These are phyloP conservation scores for Daldinia sp. DNA, from an alignment of 2,329 filamentous ascomycete species.

Conservation along the genomic window DNA sequence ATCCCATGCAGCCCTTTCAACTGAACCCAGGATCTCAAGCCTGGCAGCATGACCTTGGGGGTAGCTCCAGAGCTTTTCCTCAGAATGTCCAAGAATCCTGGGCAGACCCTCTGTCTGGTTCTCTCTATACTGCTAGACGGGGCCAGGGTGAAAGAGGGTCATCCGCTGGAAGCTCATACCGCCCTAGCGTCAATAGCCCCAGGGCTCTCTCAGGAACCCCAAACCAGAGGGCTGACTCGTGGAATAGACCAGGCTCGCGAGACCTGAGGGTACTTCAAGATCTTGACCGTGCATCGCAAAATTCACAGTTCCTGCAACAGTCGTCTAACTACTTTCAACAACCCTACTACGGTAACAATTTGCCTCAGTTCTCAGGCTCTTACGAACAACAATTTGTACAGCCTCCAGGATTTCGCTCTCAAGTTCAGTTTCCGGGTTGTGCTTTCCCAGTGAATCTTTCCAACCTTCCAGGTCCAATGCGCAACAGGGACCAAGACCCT, in stretches of 20 bases:
- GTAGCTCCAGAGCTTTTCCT: constrained; percentile 26
- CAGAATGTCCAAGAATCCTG: constrained; percentile 47
- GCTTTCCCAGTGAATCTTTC: constrained; percentile 43
- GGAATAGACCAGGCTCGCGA: constrained; percentile 50
- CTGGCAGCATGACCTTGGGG: constrained; percentile 52
- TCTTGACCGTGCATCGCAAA: constrained; percentile 46
- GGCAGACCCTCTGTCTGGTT: constrained; percentile 43
- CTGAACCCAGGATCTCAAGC: constrained; percentile 57
- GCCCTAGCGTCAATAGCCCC: constrained; percentile 44
- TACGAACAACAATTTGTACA: constrained; percentile 51
- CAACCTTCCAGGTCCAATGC: constrained; percentile 44
- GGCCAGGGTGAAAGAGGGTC: constrained; percentile 53
- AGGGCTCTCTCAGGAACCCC: constrained; percentile 44
- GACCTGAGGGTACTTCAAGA: constrained; percentile 49
- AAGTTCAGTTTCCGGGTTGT: constrained; percentile 48
- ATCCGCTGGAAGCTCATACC: constrained; percentile 47
- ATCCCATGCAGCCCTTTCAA: constrained; percentile 52
- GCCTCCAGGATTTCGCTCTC: constrained; percentile 48
- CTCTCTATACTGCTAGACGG: constrained; percentile 45
- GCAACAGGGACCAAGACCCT: constrained; percentile 64
- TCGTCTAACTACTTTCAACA: constrained; percentile 46
- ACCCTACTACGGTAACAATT: constrained; percentile 48
- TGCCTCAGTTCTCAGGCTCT: constrained; percentile 48
- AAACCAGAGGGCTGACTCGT: constrained; percentile 47
- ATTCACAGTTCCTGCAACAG: constrained; percentile 39